Evolutionary conservation across 805 yeast species (phyloP).

Genomic region (Komagataella ulmi): DNA sequence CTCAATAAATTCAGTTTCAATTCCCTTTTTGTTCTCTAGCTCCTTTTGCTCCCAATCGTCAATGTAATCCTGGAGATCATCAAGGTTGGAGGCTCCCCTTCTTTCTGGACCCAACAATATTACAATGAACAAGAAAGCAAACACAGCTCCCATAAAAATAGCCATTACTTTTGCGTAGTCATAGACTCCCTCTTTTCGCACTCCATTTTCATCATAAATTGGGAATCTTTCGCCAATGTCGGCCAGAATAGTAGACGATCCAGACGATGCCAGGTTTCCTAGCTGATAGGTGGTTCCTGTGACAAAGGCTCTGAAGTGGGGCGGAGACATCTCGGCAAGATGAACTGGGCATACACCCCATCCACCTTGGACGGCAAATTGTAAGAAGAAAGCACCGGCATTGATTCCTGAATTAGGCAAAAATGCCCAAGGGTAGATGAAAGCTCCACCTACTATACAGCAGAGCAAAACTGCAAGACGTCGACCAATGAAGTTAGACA

Average conservation of each 20-base stretch:
- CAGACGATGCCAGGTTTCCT: slow-evolving; percentile 57
- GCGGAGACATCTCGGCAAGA: slow-evolving; percentile 47
- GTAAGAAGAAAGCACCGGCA: slow-evolving; percentile 50
- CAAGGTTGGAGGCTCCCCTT: not conserved
- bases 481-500: slow-evolving; percentile 42
- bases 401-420: slow-evolving; percentile 29
- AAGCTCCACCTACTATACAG: slow-evolving; percentile 42
- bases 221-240: slow-evolving; percentile 52
- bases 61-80: not conserved
- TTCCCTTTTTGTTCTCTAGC: not conserved
- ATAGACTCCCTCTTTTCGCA: slow-evolving; percentile 11
- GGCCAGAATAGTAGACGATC: slow-evolving; percentile 59
- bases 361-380: slow-evolving; percentile 54
- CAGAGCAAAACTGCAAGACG: slow-evolving; percentile 37
- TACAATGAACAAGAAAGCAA: slow-evolving; percentile 33
- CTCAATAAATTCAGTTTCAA: not conserved
- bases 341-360: slow-evolving; percentile 60
- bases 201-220: slow-evolving; percentile 18
- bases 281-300: slow-evolving; percentile 54
- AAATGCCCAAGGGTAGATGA: slow-evolving; percentile 44
- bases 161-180: slow-evolving; percentile 66
- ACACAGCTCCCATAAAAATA: slow-evolving; percentile 54
- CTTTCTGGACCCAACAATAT: slow-evolving; percentile 47
- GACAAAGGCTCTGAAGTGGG: slow-evolving; percentile 48
- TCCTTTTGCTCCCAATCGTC: not conserved